Base-by-base conservation (phyloP, 2,329 filamentous ascomycete genomes). In the Sordariomycetes sp. region DNA sequence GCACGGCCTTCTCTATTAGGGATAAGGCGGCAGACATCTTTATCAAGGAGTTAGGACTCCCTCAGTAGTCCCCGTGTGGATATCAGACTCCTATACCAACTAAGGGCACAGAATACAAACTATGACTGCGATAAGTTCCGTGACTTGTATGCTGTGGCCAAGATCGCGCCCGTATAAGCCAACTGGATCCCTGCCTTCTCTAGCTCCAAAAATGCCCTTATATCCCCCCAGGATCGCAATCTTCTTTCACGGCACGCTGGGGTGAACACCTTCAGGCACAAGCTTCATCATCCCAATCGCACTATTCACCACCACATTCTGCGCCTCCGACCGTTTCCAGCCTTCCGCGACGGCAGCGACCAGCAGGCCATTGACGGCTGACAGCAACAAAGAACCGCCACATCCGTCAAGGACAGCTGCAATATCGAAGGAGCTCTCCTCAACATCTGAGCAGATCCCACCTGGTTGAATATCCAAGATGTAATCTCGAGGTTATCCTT, bases 1-100 rank as follows among this genome's bases (percentile, higher is more conserved):
- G 71, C 35, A 74, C 70, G 1, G 75, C 75, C 0, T 62, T 77
- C 39, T 62, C 70, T 5, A 65, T 78, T 56, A 75, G 74, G 1
- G 75, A 79, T 60, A 70, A 67, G 62, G 69, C 67, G 2, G 68
- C 69, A 0, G 64, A 67, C 53, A 67, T 70, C n/a, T 62, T 70
- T 10, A 64, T 63, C 3, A 57, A 57, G 22, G 66, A 67, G 34
- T 61, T 67, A 6, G 60, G 62, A 2, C 51, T 63, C 20, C 3
- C 20, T 51, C 20, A 51, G 24, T 51, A 32, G 28, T 32, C 8
- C 28, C n/a, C n/a, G n/a, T n/a, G n/a, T n/a, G n/a, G n/a, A n/a
- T n/a, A n/a, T n/a, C n/a, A n/a, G n/a, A n/a, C n/a, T n/a, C n/a
- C n/a, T n/a, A n/a, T n/a, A n/a, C n/a, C n/a, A n/a, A n/a, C n/a